Evolutionary conservation across 345 rosid species (phyloP), one percentile per base, ranked within the genome.

Genomic region (Eucalyptus erythrocorys): DNA sequence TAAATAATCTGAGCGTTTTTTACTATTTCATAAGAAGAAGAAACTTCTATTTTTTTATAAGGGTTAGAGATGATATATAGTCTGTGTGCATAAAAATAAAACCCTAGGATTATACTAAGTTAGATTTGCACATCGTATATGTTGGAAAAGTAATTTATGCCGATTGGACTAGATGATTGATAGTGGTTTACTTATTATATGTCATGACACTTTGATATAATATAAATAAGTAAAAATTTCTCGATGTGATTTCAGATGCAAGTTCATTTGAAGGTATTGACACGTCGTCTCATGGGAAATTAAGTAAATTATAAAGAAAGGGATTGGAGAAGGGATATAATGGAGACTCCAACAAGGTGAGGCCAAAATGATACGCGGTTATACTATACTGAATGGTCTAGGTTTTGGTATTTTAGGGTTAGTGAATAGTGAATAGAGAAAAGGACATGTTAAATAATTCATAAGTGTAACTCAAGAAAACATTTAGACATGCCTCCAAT

Each of bases 261-360:
- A 64, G 34, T 32, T 64, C 5, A 1, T 13, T 13, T 14, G 76
- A 64, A 64, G 1, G 37, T 30, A 64, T 30, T 8, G 19, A 64
- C n/a, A n/a, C 2, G 3, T 13, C 5, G 0, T 64, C 37, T 30
- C 5, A 1, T 1, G 37, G 37, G 37, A 64, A 64, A 64, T n/a
- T 7, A n/a, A 30, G 71, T 15, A 30, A 6, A 61, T 7, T 13
- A 61, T 13, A 61, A 59, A 30, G 10, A 61, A 61, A 61, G 37
- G 9, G 37, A 61, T 30, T n/a, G 71, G 37, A n/a, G 2, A 30
- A n/a, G 3, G 37, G 37, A 64, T n/a, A 64, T 14, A 6, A 2
- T 0, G 71, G 71, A 64, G 71, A n/a, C 17, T 64, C 34, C 71
- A 64, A 14, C 71, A 64, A 64, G 5, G 5, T n/a, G 15, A 64